Evolutionary conservation across 495 filamentous ascomycete species (phyloP), one percentile per base, ranked within the genome.

Genomic region (Xylaria telfairii): DNA sequence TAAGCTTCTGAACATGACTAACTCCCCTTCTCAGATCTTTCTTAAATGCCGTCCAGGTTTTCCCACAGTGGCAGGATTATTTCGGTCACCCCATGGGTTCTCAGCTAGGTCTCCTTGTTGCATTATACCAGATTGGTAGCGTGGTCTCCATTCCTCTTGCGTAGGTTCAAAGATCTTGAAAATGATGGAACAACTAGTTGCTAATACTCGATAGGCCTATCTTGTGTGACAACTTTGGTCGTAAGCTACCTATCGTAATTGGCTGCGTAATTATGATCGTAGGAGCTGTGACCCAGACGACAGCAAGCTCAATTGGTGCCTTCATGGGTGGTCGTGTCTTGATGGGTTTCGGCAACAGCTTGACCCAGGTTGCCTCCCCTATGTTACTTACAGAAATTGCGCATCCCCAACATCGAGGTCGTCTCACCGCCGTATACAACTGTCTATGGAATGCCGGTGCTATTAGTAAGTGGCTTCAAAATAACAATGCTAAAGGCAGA

Each of bases 41-140:
- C 77, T 84, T 88, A 77, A 87, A 87, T 76, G 77, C 78, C 47
- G 85, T 87, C 12, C 87, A 89, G 76, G 83, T 83, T 68, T 81
- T 89, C 62, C 76, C 85, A 0, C 69, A 78, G 39, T 89, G 87
- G 87, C 78, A 85, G 68, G 57, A 57, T 15, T 86, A 81, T 76
- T 88, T 88, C 69, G 75, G 78, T 53, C 65, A 89, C 71, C 90
- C 90, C 0, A 53, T 73, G 19, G 86, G 85, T 5, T 80, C 83
- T 1, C 79, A 81, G 65, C 85, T 90, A 30, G 90, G 90, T 78
- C 84, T 92, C 47, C 85, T 93, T 12, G 87, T 84, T 63, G 87
- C 89, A n/a, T 84, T 92, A 74, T 90, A 92, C 84, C 88, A 89
- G 72, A 87, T 92, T 68, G 90, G 90, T 69, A 88, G 84, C 66